A percentile compares a stretch with the other conserved stretches of the same genome.
Evolutionary conservation across 176 grass and related monocot species (phyloP).

Genomic region (Cenchrus americanus): DNA sequence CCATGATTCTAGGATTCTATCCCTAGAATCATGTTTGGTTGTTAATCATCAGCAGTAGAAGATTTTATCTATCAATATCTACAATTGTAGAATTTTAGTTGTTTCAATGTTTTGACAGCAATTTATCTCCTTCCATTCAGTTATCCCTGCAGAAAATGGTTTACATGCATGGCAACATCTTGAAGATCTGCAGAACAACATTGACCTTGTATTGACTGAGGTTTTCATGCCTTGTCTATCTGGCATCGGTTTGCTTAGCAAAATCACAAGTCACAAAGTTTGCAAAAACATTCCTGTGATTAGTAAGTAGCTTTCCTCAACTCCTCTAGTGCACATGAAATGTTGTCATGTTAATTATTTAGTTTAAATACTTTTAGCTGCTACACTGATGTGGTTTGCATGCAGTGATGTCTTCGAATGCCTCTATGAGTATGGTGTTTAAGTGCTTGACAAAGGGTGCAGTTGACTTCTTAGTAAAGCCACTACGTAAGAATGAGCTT

Average conservation of each 20-base stretch:
- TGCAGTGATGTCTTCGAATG: constrained; percentile 99
- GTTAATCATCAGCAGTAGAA: constrained; percentile 25
- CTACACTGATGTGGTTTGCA: constrained; percentile 54
- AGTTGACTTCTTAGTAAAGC: constrained; percentile 98
- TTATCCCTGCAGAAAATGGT: constrained; percentile 74
- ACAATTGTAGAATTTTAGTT: constrained; percentile 10
- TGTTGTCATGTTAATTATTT: constrained; percentile 10
- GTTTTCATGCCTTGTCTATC: constrained; percentile 74
- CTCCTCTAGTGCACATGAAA: constrained; percentile 1
- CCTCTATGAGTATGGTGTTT: constrained; percentile 87
- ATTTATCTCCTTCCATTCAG: constrained; percentile 55
- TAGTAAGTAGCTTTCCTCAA: constrained; percentile 71
- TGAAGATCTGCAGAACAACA: constrained; percentile 67
- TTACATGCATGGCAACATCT: constrained; percentile 93
- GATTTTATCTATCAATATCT: constrained; percentile 13
- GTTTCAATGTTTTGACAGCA: constrained; percentile 33
- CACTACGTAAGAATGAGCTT: constrained; percentile 94
- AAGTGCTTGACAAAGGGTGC: constrained; percentile 93
- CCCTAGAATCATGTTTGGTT: constrained; percentile 15
- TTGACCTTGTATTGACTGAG: constrained; percentile 97
- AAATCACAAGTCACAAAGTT: constrained; percentile 86
- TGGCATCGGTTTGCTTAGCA: constrained; percentile 81
- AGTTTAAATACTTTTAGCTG: constrained; percentile 51
- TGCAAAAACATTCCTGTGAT: constrained; percentile 91
- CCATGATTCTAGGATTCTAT: constrained; percentile 12